Conservation (phyloP, 768 basidiomycete species). For the Lentinula boryana region DNA sequence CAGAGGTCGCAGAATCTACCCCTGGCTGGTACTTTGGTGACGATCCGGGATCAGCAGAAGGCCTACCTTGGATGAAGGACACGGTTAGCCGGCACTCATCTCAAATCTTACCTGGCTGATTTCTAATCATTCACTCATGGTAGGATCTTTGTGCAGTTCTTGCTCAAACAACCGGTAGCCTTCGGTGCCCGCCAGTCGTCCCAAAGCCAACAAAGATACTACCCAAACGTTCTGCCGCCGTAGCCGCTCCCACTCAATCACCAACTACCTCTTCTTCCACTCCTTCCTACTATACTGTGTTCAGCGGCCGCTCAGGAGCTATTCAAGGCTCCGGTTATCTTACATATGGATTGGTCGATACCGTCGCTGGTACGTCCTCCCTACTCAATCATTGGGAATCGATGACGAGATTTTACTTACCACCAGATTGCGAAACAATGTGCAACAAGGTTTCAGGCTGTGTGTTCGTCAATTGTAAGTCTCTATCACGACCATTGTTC, state of each 20-base stretch:
- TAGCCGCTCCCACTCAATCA: constrained; percentile 15
- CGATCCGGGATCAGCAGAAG: not conserved
- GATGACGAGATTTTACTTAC: not conserved
- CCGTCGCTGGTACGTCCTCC: constrained; percentile 16
- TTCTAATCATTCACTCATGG: no score
- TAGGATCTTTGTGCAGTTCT: constrained; percentile 18
- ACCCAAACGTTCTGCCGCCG: not conserved
- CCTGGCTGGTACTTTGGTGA: constrained; percentile 36
- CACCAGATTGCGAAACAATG: constrained; percentile 26
- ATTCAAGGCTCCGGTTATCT: constrained; percentile 24
- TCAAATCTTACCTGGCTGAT: not conserved
- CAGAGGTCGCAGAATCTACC: constrained; percentile 21
- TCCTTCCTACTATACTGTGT: constrained; percentile 19
- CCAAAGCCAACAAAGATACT: not conserved
- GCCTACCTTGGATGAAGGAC: not conserved
- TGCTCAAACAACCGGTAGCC: constrained; percentile 18
- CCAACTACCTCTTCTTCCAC: not conserved
- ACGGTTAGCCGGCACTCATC: not conserved
- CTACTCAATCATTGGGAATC: not conserved
- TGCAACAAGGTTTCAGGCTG: constrained; percentile 25
- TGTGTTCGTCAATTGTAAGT: constrained; percentile 26
- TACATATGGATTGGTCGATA: constrained; percentile 31
- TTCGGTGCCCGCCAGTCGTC: constrained; percentile 15
- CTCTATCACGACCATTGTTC: no score
- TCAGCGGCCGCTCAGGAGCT: constrained; percentile 24